Base-by-base conservation (phyloP, 495 filamentous ascomycete genomes). In the Annulohypoxylon moriforme region DNA sequence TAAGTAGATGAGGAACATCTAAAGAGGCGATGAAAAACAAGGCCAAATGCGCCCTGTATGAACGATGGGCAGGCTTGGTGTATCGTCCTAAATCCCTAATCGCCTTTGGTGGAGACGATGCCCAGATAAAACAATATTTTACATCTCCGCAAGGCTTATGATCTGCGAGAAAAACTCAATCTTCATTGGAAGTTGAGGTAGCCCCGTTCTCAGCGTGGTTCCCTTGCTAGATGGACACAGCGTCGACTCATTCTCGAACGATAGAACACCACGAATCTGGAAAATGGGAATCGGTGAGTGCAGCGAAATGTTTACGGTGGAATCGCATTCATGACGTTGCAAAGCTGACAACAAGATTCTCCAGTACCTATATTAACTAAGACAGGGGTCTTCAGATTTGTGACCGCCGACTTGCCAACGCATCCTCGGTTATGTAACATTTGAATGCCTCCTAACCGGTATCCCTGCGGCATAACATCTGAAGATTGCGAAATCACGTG, bases 171-270 rank as follows among this genome's bases (percentile, higher is more conserved):
- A 44, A 44, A 44, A 2, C 6, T 3, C 10, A 44, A 44, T 4
- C 3, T 9, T 44, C 40, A 44, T 44, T 44, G 40, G 40, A 44
- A 44, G 40, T 8, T 18, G 6, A 7, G 13, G n/a, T 44, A n/a
- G 40, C 16, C 5, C 16, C 16, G 16, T 44, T 18, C 40, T 44
- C 40, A 44, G 40, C n/a, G 40, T 44, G 40, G n/a, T 8, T 18
- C 8, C 13, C 20, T 4, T 20, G 40, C 20, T 18, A 20, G 40
- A 44, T 44, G 16, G 40, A 20, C 40, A 44, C 16, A 44, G 4
- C n/a, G 40, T 44, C n/a, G 40, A n/a, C 40, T 44, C 40, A 44
- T 44, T 44, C 40, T 44, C 40, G 40, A 44, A 44, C 40, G 40
- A 44, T 44, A 20, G 40, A 44, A 44, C 40, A 44, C 40, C 40